Base-by-base conservation (phyloP, 495 filamentous ascomycete species). In the Podospora conica region DNA sequence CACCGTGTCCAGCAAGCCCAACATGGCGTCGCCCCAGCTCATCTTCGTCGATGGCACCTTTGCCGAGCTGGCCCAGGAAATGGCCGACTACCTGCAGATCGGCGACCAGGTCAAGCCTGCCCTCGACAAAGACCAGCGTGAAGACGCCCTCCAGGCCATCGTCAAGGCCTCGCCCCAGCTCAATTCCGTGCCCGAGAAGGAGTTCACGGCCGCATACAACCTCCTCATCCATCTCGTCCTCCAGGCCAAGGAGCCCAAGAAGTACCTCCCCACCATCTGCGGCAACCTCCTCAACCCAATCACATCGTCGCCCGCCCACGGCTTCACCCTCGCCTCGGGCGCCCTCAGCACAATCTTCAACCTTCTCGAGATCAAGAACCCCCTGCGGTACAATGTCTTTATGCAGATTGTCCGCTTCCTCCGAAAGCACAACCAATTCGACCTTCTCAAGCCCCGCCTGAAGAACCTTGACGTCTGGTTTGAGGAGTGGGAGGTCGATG, bases 331-430 rank as follows among this genome's bases (percentile, higher is more conserved):
- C 64, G 88, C 91, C 61, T 88, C 97, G 69, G 90, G 88, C 66
- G 89, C 92, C 64, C 87, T 99, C 67, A 92, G 91, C 73, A 96
- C 93, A 65, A 85, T 99, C 77, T 99, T 97, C 90, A 99, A 99
- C 82, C 91, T 96, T 60, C 87, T 98, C 62, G 82, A 86, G 55
- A 74, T 85, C 55, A 80, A 84, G 66, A 90, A 92, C 75, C 88
- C 90, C 10, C 84, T 89, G 71, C 89, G 94, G 29, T 97, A 90
- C 83, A 88, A 96, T 70, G 91, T 98, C 67, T 88, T 98, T 72
- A 81, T 92, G 77, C 86, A 91, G 69, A 90, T 96, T 68, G 74
- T 97, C 27, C 85, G 86, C 67, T 88, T 96, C 65, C 86, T 97
- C 76, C 87, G 90, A 70, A 78, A 84, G 61, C 80, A 86, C 69